Evolutionary conservation across 1,139 yeast species (phyloP), one percentile per base, ranked within the genome.

Genomic region (Scheffersomyces stambukii): DNA sequence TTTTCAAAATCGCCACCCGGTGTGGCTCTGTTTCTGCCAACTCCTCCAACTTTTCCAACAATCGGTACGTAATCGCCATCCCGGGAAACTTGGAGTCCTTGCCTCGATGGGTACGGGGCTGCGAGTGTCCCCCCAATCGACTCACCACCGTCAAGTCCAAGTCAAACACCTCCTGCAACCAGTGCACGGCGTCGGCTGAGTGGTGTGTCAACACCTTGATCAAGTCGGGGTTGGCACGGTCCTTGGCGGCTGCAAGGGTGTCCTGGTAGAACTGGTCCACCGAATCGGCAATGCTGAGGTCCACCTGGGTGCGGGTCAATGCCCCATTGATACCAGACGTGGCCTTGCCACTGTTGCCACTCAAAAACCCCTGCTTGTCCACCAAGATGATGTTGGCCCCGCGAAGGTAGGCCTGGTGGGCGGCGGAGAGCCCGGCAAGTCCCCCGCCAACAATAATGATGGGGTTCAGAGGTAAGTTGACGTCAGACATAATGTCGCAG

Each of bases 251-350:
- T 27, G 64, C 69, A 30, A 75, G 51, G 1, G 91, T 77, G 46
- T 82, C 89, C n/a, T 71, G 57, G 37, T 74, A 72, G 48, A 83
- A 83, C 32, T 63, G 60, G 19, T 73, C 74, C 2, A 72, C 72
- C 2, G 78, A 61, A 46, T 83, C 94, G 13, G 52, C 47, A 23
- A 80, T 69, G 4, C 62, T 50, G 22, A 68, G 54, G 15, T 58
- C 46, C 13, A 64, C 57, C 48, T 84, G 91, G 1, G 86, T 72
- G 12, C 71, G 49, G 0, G 93, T 79, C 20, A 69, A 60, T 1
- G 85, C 77, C 12, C 91, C 95, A 51, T 81, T 83, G 43, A 84
- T 83, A 14, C 95, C 94, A 13, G 85, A 76, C 0, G 89, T 80
- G 2, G 94, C 94, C 51, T 81, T 81, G 16, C 83, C 78, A 21